Evolutionary conservation across 1,139 yeast species (phyloP), one percentile per base, ranked within the genome.

Genomic region (Sugiyamaella pinicola): DNA sequence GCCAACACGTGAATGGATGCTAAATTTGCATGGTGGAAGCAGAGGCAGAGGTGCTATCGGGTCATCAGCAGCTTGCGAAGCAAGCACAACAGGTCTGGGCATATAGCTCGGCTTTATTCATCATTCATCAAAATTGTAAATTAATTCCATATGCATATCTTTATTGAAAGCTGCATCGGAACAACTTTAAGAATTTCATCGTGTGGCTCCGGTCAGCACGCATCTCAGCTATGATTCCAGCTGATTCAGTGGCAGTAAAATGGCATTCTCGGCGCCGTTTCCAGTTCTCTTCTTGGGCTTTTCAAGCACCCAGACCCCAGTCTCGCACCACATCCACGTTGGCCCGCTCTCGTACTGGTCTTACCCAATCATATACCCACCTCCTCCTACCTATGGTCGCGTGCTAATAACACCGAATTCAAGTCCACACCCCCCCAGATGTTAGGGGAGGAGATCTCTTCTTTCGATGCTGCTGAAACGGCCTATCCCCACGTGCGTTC

Each of bases 401-500:
- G 48, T 40, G 47, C 43, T 29, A 21, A 35, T 15, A 7, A 35
- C 26, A 38, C 7, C n/a, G n/a, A n/a, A n/a, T n/a, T n/a, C n/a
- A n/a, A n/a, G 10, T 3, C 13, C 42, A 38, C 19, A 12, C 17
- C 42, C 28, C 17, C 15, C 7, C 37, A 21, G 47, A 40, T 44
- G 51, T 38, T 46, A 38, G 42, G 49, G 31, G 17, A 22, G 13
- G n/a, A n/a, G n/a, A 6, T 4, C 33, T 9, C 31, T 35, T 19
- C n/a, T 22, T 46, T 26, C 31, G 12, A 26, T 26, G 31, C 31
- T 7, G 18, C 17, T 35, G 22, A 12, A 29, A 12, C 46, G 29
- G 47, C 6, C 38, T 3, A 8, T 43, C 33, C 47, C 47, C 47
- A 43, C 47, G 47, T 43, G 47, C 47, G 47, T 43, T 9, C 4